These are phyloP conservation scores for Pseudozyma sp. DNA, from an alignment of 1,284 basidiomycete species.

Conservation along the genomic window DNA sequence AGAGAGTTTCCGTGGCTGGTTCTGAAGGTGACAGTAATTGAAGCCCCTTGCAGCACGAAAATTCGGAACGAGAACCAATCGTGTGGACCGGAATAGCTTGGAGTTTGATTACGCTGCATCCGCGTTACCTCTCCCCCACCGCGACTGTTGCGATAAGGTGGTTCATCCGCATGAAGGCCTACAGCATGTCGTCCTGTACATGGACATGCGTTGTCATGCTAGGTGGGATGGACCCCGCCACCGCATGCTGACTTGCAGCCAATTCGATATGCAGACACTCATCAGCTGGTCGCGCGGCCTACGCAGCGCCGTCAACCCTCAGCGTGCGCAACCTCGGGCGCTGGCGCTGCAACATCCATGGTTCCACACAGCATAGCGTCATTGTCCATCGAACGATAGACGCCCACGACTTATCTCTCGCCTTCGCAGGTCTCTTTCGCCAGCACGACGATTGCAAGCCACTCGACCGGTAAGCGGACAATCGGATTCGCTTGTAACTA, in stretches of 20 bases:
- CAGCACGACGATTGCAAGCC: slow-evolving; percentile 1
- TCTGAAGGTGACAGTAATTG: not conserved
- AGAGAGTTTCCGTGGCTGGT: no score
- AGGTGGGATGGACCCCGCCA: no score
- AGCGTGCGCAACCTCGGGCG: no score
- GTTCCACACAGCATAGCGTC: no score
- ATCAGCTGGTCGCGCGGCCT: no score
- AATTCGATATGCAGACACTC: no score
- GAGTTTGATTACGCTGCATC: not conserved
- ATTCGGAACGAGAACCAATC: slow-evolving; percentile 2
- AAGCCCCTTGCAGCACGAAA: not conserved
- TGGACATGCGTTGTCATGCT: no score
- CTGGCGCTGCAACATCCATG: no score
- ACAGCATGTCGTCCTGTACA: not conserved
- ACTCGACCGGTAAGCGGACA: not conserved
- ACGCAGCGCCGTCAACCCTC: no score
- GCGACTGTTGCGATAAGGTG: not conserved
- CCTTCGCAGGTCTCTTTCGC: not conserved
- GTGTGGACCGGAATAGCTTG: not conserved
- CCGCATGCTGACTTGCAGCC: no score
- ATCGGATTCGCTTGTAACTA: slow-evolving; percentile 8
- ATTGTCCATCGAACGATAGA: no score
- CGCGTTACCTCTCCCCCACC: not conserved
- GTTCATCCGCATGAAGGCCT: not conserved
- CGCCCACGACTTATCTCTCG: not conserved